Evolutionary conservation across 768 basidiomycete genomes (phyloP), one percentile per base, ranked within the genome.

Genomic region (Grammothele lineata): DNA sequence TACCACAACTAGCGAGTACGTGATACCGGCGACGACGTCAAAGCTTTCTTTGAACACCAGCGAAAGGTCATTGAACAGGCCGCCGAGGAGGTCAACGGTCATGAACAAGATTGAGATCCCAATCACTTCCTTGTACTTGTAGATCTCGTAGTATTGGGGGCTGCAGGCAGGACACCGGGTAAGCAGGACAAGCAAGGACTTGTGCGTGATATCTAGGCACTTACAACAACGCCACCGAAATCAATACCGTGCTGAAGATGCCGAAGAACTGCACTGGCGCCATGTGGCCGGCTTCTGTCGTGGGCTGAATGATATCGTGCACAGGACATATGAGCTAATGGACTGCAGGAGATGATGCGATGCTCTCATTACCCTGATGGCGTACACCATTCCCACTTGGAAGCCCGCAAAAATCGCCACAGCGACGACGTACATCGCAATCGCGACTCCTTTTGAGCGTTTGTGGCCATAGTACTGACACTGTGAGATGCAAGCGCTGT

Each of bases 61-160:
- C 22, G 83, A 85, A 6, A 87, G 67, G 50, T 78, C 71, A 45
- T 77, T 83, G 66, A 88, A 88, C 2, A 90, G 63, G 5, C 77
- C 81, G 24, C 87, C 89, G 8, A 80, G 59, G 44, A 82, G 70
- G 58, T 92, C 89, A 41, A 91, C 71, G 8, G 65, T 54, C 68
- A 91, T 81, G 67, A 91, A 90, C 6, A 70, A 35, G 36, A 85
- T 66, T 1, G 83, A 86, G 42, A 92, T 79, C 7, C 89, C 88
- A 19, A 77, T 58, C 32, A 85, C 82, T 53, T 81, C 75, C 52
- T 70, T 70, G 56, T 73, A 70, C 51, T 76, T 75, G 65, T 75
- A 84, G 37, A 92, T 90, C 59, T 90, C 86, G 62, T 74, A 80
- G 57, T 84, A 91, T 62, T 92, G 88, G 0, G 89, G 79, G 1